These are phyloP conservation scores for Polygonum aviculare DNA, from an alignment of 148 eudicot genomes.

Conservation along the genomic window DNA sequence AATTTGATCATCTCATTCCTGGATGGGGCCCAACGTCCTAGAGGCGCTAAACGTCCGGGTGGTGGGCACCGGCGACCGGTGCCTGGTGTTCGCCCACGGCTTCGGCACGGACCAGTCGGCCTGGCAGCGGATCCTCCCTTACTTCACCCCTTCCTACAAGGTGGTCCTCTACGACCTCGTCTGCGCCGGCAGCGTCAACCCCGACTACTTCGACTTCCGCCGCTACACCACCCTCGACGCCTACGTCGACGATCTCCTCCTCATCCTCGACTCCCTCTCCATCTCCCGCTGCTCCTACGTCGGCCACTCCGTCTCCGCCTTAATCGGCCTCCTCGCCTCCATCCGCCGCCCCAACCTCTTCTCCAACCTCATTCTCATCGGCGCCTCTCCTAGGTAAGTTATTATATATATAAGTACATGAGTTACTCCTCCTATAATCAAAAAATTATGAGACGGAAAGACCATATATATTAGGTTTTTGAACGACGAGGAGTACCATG, in stretches of 20 bases:
- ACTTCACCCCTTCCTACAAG: slow-evolving; percentile 41
- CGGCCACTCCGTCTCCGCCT: slow-evolving; percentile 25
- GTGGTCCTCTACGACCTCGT: slow-evolving; percentile 72
- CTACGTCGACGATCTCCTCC: slow-evolving; percentile 76
- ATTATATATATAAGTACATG: too few species aligned
- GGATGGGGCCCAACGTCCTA: slow-evolving; percentile 51
- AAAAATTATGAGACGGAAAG: too few species aligned
- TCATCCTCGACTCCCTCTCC: slow-evolving; percentile 53
- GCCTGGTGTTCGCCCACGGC: slow-evolving; percentile 48
- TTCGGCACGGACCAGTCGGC: slow-evolving; percentile 69
- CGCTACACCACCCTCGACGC: slow-evolving; percentile 76
- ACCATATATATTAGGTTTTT: neutral
- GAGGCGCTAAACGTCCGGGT: slow-evolving; percentile 69
- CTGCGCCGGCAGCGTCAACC: slow-evolving; percentile 91
- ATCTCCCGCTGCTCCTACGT: slow-evolving; percentile 51
- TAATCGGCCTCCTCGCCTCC: slow-evolving; percentile 27
- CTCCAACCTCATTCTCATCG: slow-evolving; percentile 36
- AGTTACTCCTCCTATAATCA: too few species aligned
- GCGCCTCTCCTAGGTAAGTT: slow-evolving; percentile 58
- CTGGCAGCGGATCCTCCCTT: slow-evolving; percentile 59
- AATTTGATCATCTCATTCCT: neutral
- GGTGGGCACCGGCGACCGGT: slow-evolving; percentile 48
- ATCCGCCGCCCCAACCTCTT: slow-evolving; percentile 25
- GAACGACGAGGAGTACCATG: slow-evolving; percentile 46
- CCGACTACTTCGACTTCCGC: slow-evolving; percentile 69